phyloP scores from a whole-genome alignment of 208 protist genomes.

The Leptomonas seymouri region DNA sequence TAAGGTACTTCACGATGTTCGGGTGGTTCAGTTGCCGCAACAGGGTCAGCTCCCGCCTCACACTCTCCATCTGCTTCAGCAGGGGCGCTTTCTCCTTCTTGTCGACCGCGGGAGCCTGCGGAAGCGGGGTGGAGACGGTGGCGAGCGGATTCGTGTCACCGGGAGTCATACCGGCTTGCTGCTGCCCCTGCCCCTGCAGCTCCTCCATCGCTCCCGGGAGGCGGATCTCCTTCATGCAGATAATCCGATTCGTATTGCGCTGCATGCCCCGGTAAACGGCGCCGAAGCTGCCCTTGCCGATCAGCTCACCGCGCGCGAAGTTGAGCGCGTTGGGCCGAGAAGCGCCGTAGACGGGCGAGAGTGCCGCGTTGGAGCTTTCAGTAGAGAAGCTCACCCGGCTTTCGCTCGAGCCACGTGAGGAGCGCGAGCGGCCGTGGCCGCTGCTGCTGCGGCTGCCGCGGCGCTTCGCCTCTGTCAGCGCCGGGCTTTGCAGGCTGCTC shows the following conservation, averaged over 20 bases:
- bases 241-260: constrained; percentile 84
- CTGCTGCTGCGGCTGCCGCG: constrained; percentile 12
- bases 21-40: constrained; percentile 86
- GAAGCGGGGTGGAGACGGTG: constrained; percentile 4
- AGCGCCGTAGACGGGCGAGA: constrained; percentile 4
- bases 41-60: constrained; percentile 74
- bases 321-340: constrained; percentile 41
- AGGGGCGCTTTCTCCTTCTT: constrained; percentile 12
- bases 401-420: constrained; percentile 17
- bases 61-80: constrained; percentile 35
- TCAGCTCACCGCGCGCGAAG: constrained; percentile 70
- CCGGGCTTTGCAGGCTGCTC: constrained; percentile 19
- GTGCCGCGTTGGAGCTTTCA: constrained; percentile 1
- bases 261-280: constrained; percentile 89
- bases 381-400: constrained; percentile 16
- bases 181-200: constrained; percentile 9
- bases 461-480: constrained; percentile 7
- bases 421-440: constrained; percentile 10
- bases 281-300: constrained; percentile 88
- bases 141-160: not conserved
- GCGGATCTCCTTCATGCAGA: constrained; percentile 90
- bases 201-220: constrained; percentile 29
- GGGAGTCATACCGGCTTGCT: not conserved
- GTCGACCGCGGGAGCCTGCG: not conserved
- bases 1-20: constrained; percentile 92